Evolutionary conservation across 306 rosid genomes (phyloP), one percentile per base, ranked within the genome.

Genomic region (Dalbergia cultrata): DNA sequence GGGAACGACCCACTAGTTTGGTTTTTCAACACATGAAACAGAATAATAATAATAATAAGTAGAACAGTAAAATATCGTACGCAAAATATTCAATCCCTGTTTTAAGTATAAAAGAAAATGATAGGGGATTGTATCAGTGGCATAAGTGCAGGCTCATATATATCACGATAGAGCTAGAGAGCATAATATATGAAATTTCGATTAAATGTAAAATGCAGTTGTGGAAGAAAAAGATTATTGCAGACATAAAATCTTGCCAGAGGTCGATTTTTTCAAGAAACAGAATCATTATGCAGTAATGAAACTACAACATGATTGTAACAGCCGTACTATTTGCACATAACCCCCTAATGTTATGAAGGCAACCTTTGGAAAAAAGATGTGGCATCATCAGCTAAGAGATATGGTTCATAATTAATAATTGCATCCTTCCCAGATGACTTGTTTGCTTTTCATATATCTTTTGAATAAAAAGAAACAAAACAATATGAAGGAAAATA

Each of bases 1-100:
- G 84, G 14, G 95, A 86, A 80, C 89, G 90, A 4, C 99, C 91
- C 66, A 71, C 97, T 91, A 41, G 34, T 76, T 80, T 17, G 72
- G 2, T 67, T 83, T 26, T 83, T 33, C 77, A 66, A 80, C 74
- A 72, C 85, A 77, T 58, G 73, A 77, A 81, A 72, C 82, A 66
- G 13, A 67, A 73, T 16, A 5, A 22, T 58, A 73, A 19, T 2
- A 43, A 56, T 44, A 53, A 66, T 18, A 45, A 64, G 43, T 57
- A 35, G 21, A 66, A 43, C 4, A 67, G 5, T 9, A 64, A 47
- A 76, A 70, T 7, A 54, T 47, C 39, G 80, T 37, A 41, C 33
- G 5, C 18, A 12, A 58, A 14, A 13, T 3, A 64, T 49, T 58
- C 54, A 68, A 2, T 57, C 37, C 41, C 9, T 37, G 22, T 5